These are phyloP conservation scores for Beauveria pseudobassiana DNA, from an alignment of 2,329 filamentous ascomycete species.

Conservation along the genomic window DNA sequence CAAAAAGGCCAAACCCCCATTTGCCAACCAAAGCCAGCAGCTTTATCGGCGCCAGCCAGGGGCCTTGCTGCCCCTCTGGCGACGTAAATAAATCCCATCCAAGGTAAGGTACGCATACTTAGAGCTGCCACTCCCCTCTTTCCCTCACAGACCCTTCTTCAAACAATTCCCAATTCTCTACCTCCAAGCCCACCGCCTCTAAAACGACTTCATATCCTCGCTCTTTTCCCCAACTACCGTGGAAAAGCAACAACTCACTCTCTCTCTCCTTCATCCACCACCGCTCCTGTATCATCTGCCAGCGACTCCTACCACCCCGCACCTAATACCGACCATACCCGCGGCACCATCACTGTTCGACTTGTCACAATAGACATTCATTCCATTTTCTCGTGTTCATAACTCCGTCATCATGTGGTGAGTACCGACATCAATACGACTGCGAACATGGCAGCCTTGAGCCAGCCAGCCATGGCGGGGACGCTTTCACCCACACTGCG, in stretches of 20 bases:
- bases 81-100: background rate
- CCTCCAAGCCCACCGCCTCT: background rate
- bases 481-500: background rate
- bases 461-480: background rate
- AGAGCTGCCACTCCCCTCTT: constrained; percentile 6
- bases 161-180: background rate
- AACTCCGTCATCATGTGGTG: constrained; percentile 1
- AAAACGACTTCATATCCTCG: background rate
- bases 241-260: background rate
- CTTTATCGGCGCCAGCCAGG: background rate
- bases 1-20: background rate
- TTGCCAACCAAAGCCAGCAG: background rate
- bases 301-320: background rate
- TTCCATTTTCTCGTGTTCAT: background rate
- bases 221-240: background rate
- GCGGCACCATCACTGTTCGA: background rate
- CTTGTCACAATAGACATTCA: background rate
- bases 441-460: background rate
- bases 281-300: background rate
- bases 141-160: background rate
- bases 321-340: background rate
- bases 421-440: background rate
- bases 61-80: background rate
- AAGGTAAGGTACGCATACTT: background rate
- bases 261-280: background rate